Evolutionary conservation across 2,329 filamentous ascomycete genomes (phyloP).

Genomic region (Pseudogymnoascus sp.): DNA sequence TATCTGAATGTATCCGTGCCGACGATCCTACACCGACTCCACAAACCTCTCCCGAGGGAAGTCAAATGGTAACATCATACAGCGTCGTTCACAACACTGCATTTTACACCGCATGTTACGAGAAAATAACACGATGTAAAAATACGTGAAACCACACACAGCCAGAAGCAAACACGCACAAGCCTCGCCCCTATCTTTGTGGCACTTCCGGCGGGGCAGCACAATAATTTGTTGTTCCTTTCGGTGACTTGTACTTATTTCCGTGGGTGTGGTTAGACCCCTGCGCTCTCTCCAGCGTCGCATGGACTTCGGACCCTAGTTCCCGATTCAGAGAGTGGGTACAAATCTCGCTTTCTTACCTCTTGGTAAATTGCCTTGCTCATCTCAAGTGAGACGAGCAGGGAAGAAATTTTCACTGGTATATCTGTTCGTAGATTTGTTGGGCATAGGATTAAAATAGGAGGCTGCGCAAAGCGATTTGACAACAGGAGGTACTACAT

Average conservation of each 20-base stretch:
- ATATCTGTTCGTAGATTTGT: slow-evolving; percentile 2
- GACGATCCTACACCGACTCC: slow-evolving; percentile 3
- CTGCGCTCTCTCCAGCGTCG: background rate
- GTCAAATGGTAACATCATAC: background rate
- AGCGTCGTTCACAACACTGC: background rate
- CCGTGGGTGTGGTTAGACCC: slow-evolving; percentile 3
- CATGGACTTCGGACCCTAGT: slow-evolving; percentile 7
- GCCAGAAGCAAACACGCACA: slow-evolving; percentile 3
- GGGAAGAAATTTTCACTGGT: slow-evolving; percentile 8
- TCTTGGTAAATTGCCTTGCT: slow-evolving; percentile 7
- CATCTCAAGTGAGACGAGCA: slow-evolving; percentile 7
- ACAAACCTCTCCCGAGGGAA: slow-evolving; percentile 3
- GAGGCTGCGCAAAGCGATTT: slow-evolving; percentile 4
- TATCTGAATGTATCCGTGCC: slow-evolving; percentile 4
- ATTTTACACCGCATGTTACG: slow-evolving; percentile 1
- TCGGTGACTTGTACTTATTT: slow-evolving; percentile 4
- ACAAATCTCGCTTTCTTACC: slow-evolving; percentile 7
- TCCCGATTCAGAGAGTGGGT: slow-evolving; percentile 8
- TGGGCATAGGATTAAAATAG: slow-evolving; percentile 4
- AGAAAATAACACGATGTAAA: background rate
- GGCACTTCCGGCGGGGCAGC: background rate
- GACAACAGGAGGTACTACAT: background rate
- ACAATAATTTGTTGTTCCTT: slow-evolving; percentile 8
- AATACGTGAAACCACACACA: background rate
- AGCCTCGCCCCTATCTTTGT: slow-evolving; percentile 1